Evolutionary conservation across 1,284 basidiomycete genomes (phyloP).

Genomic region (Fomes fomentarius): DNA sequence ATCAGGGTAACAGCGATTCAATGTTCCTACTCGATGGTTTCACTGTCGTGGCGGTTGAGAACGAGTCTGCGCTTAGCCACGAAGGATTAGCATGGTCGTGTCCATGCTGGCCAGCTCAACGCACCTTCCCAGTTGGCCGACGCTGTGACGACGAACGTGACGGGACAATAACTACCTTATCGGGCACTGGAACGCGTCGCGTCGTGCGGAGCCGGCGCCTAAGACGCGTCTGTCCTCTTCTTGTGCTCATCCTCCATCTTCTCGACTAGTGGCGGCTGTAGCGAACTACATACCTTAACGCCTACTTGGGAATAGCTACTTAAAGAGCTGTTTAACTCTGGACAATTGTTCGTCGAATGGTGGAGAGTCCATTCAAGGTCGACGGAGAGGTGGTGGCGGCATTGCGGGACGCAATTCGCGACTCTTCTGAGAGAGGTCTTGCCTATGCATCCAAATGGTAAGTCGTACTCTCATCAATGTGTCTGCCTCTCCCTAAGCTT

Average conservation of each 20-base stretch:
- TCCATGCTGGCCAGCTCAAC: neutral
- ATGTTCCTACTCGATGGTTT: neutral
- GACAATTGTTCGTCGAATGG: neutral
- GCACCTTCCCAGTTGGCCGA: neutral
- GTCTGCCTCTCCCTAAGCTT: conserved; percentile 7
- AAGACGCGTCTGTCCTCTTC: neutral
- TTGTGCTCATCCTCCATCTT: neutral
- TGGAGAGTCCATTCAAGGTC: conserved; percentile 22
- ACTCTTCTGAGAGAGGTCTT: conserved; percentile 42
- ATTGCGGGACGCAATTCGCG: conserved; percentile 55
- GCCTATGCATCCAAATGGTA: conserved; percentile 73
- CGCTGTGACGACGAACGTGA: conserved; percentile 10
- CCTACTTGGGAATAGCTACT: too few relatives aligned
- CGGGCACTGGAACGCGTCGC: conserved; percentile 16
- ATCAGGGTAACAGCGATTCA: neutral
- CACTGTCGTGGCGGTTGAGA: neutral
- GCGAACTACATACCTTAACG: too few relatives aligned
- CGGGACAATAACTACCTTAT: neutral
- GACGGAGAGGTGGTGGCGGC: conserved; percentile 43
- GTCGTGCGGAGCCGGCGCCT: conserved; percentile 11
- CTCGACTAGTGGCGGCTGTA: neutral
- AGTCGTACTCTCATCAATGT: conserved; percentile 25
- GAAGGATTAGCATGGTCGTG: neutral
- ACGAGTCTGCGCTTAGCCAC: neutral
- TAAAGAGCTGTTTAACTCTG: neutral